Conservation (phyloP, 495 filamentous ascomycete genomes). For the Chaetomium tenue region DNA sequence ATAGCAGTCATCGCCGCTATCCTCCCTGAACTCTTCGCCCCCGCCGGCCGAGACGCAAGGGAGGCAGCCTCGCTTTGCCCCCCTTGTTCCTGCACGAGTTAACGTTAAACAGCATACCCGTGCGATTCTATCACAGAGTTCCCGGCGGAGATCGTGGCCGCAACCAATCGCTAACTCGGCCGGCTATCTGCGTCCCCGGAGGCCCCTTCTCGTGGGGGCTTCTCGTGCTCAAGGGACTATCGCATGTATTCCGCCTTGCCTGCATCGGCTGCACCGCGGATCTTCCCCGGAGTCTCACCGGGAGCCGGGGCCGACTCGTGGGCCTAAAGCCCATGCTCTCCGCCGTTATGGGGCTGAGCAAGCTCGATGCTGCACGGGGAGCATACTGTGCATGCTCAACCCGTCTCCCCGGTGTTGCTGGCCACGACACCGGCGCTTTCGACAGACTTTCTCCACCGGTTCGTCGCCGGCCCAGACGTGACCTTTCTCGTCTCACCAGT, state of each 20-base stretch:
- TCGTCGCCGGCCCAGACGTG: slow-evolving; percentile 3
- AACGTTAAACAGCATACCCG: not conserved
- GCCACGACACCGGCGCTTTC: not conserved
- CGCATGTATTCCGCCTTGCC: not conserved
- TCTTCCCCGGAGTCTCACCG: not conserved
- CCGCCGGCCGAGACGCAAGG: not conserved
- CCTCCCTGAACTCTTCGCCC: not conserved
- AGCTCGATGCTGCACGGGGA: slow-evolving; percentile 7
- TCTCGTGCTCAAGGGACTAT: no score
- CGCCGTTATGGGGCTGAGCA: not conserved
- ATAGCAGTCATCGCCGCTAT: not conserved
- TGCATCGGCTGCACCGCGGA: not conserved
- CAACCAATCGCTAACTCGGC: not conserved
- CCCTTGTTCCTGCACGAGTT: not conserved
- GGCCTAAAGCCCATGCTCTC: not conserved
- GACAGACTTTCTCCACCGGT: not conserved
- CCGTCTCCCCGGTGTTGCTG: not conserved
- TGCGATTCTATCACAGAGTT: not conserved
- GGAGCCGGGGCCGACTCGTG: not conserved
- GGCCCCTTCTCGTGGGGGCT: not conserved
- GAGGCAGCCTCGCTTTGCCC: not conserved
- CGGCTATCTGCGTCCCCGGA: slow-evolving; percentile 1
- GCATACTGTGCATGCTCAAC: not conserved
- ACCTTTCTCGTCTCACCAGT: slow-evolving; percentile 8
- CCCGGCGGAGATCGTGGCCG: not conserved